Evolutionary conservation across 2,329 filamentous ascomycete species (phyloP).

Genomic region (Cladophialophora carrionii): DNA sequence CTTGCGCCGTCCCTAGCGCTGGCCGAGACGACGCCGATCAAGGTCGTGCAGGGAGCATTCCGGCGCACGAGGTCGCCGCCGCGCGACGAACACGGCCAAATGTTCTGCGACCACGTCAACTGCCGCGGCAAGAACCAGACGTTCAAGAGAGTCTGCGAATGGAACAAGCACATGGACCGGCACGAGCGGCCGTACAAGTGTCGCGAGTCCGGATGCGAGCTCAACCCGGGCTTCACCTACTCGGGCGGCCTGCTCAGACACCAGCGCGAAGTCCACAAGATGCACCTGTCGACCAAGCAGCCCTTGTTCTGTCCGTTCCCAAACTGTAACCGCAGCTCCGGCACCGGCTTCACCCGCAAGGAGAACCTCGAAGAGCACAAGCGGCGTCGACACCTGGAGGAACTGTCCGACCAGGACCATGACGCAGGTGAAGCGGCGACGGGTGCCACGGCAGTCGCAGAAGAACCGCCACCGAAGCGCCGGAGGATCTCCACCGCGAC

Average conservation of each 20-base stretch:
- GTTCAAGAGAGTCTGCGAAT: conserved; percentile 87
- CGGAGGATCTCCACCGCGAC: conserved; percentile 19
- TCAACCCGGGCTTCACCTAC: conserved; percentile 92
- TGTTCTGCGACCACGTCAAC: conserved; percentile 70
- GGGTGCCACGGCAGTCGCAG: background rate
- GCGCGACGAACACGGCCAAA: conserved; percentile 72
- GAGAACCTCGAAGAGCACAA: conserved; percentile 95
- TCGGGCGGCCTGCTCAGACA: conserved; percentile 86
- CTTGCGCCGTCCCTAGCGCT: conserved; percentile 5
- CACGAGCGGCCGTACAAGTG: conserved; percentile 94
- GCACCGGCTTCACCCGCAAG: conserved; percentile 86
- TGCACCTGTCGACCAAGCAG: conserved; percentile 84
- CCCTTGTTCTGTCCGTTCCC: conserved; percentile 77
- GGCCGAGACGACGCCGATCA: conserved; percentile 1
- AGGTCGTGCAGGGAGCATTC: conserved; percentile 19
- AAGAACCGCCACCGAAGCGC: conserved; percentile 23
- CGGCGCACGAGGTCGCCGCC: conserved; percentile 47
- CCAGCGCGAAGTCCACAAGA: conserved; percentile 89
- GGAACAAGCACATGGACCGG: conserved; percentile 99
- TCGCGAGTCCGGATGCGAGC: conserved; percentile 78
- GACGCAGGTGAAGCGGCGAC: conserved; percentile 3
- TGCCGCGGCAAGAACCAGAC: conserved; percentile 67
- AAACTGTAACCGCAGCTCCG: conserved; percentile 86
- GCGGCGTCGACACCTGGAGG: conserved; percentile 71
- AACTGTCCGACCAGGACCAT: conserved; percentile 16